Percentiles rank a stretch among this genome's conserved stretches.
Conservation (phyloP, 306 rosid genomes). For the Prunus mira region DNA sequence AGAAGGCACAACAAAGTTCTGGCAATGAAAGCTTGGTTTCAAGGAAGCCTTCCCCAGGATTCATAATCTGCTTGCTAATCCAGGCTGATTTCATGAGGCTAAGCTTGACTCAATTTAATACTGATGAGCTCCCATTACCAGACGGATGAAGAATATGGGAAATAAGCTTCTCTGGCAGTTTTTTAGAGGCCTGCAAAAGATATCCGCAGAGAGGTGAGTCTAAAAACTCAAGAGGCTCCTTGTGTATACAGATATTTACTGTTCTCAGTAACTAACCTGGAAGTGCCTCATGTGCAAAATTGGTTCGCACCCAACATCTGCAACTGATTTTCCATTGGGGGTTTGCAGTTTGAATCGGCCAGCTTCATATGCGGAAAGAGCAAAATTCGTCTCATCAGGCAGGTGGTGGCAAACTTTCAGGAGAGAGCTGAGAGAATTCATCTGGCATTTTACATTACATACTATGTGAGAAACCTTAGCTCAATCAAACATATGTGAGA, state of each 20-base stretch:
- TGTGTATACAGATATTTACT: neutral
- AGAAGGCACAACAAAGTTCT: neutral
- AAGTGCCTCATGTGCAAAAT: conserved; percentile 96
- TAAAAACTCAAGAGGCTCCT: neutral
- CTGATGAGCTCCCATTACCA: conserved; percentile 18
- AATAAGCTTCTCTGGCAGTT: conserved; percentile 80
- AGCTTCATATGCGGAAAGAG: conserved; percentile 59
- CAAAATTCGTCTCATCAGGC: conserved; percentile 41
- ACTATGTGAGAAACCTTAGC: conserved; percentile 25
- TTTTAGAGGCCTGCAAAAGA: conserved; percentile 65
- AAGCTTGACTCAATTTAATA: conserved; percentile 15
- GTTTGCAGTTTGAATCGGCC: conserved; percentile 68
- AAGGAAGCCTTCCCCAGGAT: conserved; percentile 9
- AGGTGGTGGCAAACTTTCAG: conserved; percentile 67
- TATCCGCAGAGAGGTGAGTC: conserved; percentile 13
- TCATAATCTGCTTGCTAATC: conserved; percentile 4
- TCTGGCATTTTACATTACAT: conserved; percentile 43
- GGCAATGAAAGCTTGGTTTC: neutral
- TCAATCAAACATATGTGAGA: conserved; percentile 15
- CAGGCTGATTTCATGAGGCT: neutral
- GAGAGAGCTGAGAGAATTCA: conserved; percentile 92
- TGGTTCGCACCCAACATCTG: conserved; percentile 96
- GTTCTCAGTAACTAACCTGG: conserved; percentile 54
- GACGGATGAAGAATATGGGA: conserved; percentile 48
- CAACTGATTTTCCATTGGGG: conserved; percentile 79